A percentile compares a stretch with the other conserved stretches of the same genome.
These are phyloP conservation scores for Pyricularia sp. DNA, from an alignment of 2,329 filamentous ascomycete species.

Conservation along the genomic window DNA sequence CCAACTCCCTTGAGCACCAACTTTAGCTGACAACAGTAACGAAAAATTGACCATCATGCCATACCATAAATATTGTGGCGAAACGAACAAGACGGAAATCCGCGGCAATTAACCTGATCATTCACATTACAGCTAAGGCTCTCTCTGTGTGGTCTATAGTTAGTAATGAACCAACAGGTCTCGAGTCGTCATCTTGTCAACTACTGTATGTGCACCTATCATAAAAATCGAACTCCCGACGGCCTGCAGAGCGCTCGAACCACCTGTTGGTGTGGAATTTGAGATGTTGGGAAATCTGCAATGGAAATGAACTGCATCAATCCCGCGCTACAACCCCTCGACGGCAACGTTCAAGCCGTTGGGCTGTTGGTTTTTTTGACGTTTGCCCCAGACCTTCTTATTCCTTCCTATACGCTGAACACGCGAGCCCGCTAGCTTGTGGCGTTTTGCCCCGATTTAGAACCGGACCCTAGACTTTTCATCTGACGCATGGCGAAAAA, in stretches of 20 bases:
- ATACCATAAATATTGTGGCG: background rate
- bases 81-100: too few relatives aligned
- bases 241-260: background rate
- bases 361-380: background rate
- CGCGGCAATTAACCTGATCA: too few relatives aligned
- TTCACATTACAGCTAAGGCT: too few relatives aligned
- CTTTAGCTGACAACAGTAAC: background rate
- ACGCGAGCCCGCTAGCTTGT: background rate
- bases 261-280: background rate
- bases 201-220: background rate
- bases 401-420: background rate
- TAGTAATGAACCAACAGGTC: too few relatives aligned
- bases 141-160: too few relatives aligned
- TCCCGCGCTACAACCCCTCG: background rate
- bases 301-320: background rate
- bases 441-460: background rate
- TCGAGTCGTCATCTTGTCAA: background rate
- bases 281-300: background rate
- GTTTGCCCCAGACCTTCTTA: background rate
- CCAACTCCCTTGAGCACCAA: background rate
- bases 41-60: background rate
- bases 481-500: background rate
- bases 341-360: background rate
- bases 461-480: background rate
- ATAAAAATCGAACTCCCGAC: background rate